These are phyloP conservation scores for Pyricularia pennisetigena DNA, from an alignment of 2,329 filamentous ascomycete species.

Conservation along the genomic window DNA sequence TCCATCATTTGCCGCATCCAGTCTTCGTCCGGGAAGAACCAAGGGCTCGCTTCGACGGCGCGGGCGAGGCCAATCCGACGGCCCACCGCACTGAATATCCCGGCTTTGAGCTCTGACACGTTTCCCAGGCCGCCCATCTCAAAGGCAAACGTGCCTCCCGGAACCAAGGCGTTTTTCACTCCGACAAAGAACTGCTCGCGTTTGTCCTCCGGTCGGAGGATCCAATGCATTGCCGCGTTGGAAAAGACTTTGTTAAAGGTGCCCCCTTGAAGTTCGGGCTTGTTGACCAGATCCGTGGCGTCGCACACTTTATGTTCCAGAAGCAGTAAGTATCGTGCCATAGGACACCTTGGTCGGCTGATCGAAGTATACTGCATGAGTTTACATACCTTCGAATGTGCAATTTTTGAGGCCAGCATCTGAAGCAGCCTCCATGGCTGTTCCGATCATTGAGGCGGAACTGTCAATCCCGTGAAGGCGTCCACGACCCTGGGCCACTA, in stretches of 20 bases:
- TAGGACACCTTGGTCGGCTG: neutral
- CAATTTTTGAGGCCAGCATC: conserved; percentile 22
- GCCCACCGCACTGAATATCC: conserved; percentile 42
- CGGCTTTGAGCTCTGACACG: conserved; percentile 50
- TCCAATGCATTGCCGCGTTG: conserved; percentile 60
- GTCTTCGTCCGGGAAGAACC: conserved; percentile 61
- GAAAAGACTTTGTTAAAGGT: conserved; percentile 50
- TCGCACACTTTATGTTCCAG: conserved; percentile 26
- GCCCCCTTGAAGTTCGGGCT: conserved; percentile 23
- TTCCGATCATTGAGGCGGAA: conserved; percentile 47
- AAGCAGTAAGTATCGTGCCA: neutral
- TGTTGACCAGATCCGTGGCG: conserved; percentile 27
- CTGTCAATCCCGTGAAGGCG: conserved; percentile 47
- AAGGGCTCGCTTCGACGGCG: conserved; percentile 45
- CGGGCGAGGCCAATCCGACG: conserved; percentile 39
- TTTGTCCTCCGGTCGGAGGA: conserved; percentile 35
- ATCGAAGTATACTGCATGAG: neutral
- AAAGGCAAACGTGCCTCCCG: conserved; percentile 51
- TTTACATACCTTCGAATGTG: conserved; percentile 33
- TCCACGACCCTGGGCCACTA: conserved; percentile 33
- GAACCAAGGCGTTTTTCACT: conserved; percentile 39
- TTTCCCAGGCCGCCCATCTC: conserved; percentile 67
- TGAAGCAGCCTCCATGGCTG: conserved; percentile 32
- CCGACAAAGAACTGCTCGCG: conserved; percentile 42
- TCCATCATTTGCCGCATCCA: conserved; percentile 40